Percentiles rank a stretch among this genome's conserved stretches.
Evolutionary conservation across 306 rosid genomes (phyloP).

Genomic region (Pterocarpus macrocarpus): DNA sequence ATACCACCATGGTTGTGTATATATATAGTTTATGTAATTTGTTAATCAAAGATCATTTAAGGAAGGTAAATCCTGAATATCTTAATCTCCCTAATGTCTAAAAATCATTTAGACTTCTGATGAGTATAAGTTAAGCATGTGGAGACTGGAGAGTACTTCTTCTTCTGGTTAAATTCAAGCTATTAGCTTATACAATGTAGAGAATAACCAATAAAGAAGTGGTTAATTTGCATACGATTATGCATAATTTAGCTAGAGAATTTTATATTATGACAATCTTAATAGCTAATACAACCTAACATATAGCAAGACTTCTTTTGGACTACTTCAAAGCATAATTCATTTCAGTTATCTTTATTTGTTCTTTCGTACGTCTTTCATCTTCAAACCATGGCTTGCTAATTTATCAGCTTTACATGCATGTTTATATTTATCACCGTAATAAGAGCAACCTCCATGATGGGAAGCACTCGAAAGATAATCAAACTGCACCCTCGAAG

Average conservation of each 20-base stretch:
- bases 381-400: conserved; percentile 5
- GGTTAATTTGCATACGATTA: not conserved
- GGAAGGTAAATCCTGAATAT: not conserved
- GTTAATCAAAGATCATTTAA: not conserved
- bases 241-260: not conserved
- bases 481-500: conserved; percentile 28
- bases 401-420: conserved; percentile 17
- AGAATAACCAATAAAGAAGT: not conserved
- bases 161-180: too few relatives aligned
- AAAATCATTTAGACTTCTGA: not conserved
- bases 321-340: not conserved
- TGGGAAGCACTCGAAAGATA: conserved; percentile 12
- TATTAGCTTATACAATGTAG: not conserved
- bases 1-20: not conserved
- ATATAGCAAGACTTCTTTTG: not conserved
- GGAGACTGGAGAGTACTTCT: not conserved
- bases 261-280: not conserved
- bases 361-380: not conserved
- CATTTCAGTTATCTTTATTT: not conserved
- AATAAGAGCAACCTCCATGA: conserved; percentile 9
- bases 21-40: not conserved
- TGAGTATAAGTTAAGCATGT: not conserved
- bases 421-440: conserved; percentile 19
- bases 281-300: not conserved
- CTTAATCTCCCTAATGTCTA: not conserved